phyloP scores from a whole-genome alignment of 371 early-diverging fungal genomes.

The Haplosporangium sp. region DNA sequence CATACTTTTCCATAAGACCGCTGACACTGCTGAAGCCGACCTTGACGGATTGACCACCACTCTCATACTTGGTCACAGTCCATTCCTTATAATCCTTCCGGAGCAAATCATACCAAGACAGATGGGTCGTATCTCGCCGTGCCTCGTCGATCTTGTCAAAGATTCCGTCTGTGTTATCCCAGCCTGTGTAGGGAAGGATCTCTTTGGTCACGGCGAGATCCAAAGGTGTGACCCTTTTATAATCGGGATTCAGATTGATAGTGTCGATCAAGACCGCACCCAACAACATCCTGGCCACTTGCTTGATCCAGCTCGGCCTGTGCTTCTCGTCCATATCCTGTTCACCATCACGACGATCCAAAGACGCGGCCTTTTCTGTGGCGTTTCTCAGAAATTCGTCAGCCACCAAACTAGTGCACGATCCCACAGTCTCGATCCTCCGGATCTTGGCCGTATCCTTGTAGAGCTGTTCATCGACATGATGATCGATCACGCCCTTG shows the following conservation, averaged over 20 bases:
- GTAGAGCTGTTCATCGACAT: slow-evolving; percentile 70
- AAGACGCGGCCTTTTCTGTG: background rate
- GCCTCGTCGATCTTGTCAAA: slow-evolving; percentile 66
- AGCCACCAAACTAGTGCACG: slow-evolving; percentile 69
- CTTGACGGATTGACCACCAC: slow-evolving; percentile 56
- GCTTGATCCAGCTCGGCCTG: slow-evolving; percentile 20
- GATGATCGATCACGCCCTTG: slow-evolving; percentile 79
- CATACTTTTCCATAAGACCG: slow-evolving; percentile 68
- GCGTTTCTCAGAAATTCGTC: slow-evolving; percentile 22
- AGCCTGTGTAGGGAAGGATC: slow-evolving; percentile 29
- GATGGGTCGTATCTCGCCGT: slow-evolving; percentile 62
- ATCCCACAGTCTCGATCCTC: slow-evolving; percentile 69
- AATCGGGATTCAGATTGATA: slow-evolving; percentile 64
- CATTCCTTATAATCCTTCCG: slow-evolving; percentile 87
- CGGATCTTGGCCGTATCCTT: slow-evolving; percentile 57
- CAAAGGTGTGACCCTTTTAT: slow-evolving; percentile 62
- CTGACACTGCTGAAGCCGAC: slow-evolving; percentile 75
- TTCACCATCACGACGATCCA: background rate
- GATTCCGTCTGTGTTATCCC: slow-evolving; percentile 26
- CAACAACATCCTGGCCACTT: slow-evolving; percentile 62
- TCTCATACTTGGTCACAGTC: slow-evolving; percentile 12
- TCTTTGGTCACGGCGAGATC: slow-evolving; percentile 63
- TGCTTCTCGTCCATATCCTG: slow-evolving; percentile 3
- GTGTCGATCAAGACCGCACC: slow-evolving; percentile 82
- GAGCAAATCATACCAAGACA: slow-evolving; percentile 68